phyloP scores from a whole-genome alignment of 306 rosid species.

The Alnus rubra region DNA sequence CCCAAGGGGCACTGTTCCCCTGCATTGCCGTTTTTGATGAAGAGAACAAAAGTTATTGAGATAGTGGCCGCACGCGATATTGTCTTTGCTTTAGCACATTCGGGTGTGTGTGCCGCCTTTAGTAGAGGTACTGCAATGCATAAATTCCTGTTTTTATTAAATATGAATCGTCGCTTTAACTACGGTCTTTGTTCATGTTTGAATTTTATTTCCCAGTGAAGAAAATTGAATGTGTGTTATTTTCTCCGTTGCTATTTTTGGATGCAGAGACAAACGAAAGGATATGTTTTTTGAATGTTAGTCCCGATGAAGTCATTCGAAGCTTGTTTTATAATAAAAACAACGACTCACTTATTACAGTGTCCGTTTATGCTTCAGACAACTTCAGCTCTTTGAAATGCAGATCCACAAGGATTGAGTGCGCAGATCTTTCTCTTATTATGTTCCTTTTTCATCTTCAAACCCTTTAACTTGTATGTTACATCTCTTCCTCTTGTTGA shows the following conservation, averaged over 20 bases:
- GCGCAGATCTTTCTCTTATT: constrained; percentile 25
- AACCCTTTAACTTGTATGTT: constrained; percentile 1
- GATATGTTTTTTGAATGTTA: constrained; percentile 83
- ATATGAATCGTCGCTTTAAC: background rate
- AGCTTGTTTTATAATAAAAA: constrained; percentile 90
- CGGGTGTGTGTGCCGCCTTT: constrained; percentile 92
- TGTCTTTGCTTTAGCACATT: constrained; percentile 82
- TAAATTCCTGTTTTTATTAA: background rate
- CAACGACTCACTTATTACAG: constrained; percentile 90
- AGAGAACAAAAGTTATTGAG: constrained; percentile 75
- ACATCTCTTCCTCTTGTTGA: constrained; percentile 21
- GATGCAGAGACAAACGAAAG: constrained; percentile 78
- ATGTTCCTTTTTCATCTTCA: background rate
- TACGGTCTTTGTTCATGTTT: background rate
- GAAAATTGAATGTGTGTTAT: background rate
- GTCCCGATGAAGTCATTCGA: constrained; percentile 88
- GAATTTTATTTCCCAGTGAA: background rate
- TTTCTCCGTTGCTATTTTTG: constrained; percentile 9
- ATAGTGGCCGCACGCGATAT: constrained; percentile 82
- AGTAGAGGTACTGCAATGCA: constrained; percentile 60
- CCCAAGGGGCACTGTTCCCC: constrained; percentile 60
- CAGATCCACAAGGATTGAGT: constrained; percentile 92
- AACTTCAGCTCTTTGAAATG: constrained; percentile 93
- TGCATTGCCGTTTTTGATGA: constrained; percentile 71
- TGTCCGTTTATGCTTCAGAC: constrained; percentile 93